Evolutionary conservation across 2,329 filamentous ascomycete species (phyloP).

Genomic region (Grosmannia huntii): DNA sequence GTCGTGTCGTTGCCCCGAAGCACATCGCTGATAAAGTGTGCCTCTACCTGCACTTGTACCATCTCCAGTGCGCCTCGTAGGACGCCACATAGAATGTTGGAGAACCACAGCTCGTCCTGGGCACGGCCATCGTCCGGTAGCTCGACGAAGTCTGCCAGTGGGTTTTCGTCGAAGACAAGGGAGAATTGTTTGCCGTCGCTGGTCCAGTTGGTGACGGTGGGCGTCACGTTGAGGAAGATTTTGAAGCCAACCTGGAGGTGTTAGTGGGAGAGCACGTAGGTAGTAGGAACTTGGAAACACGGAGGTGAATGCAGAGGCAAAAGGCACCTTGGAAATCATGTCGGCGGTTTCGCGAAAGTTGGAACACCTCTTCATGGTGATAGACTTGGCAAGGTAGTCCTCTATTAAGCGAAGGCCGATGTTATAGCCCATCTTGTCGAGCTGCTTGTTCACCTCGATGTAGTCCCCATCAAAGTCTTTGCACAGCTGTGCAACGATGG

Average conservation of each 20-base stretch:
- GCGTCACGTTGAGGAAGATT: slow-evolving; percentile 95
- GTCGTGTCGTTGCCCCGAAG: slow-evolving; percentile 89
- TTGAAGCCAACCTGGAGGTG: slow-evolving; percentile 81
- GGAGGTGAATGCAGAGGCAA: slow-evolving; percentile 2
- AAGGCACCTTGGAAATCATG: slow-evolving; percentile 72
- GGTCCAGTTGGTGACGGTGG: slow-evolving; percentile 89
- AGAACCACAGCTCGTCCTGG: slow-evolving; percentile 97
- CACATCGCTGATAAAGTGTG: slow-evolving; percentile 89
- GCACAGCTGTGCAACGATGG: slow-evolving; percentile 90
- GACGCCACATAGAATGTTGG: slow-evolving; percentile 91
- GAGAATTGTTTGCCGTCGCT: slow-evolving; percentile 95
- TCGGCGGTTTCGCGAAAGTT: slow-evolving; percentile 96
- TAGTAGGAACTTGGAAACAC: not conserved
- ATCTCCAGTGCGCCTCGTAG: slow-evolving; percentile 87
- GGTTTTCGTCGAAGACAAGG: slow-evolving; percentile 92
- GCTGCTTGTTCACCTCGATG: slow-evolving; percentile 87
- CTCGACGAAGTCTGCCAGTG: slow-evolving; percentile 93
- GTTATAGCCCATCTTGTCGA: slow-evolving; percentile 99
- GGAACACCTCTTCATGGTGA: slow-evolving; percentile 72
- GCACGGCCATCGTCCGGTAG: slow-evolving; percentile 89
- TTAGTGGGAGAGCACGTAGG: not conserved
- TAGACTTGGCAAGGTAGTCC: slow-evolving; percentile 93
- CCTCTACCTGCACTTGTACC: slow-evolving; percentile 99
- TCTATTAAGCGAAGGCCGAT: slow-evolving; percentile 93
- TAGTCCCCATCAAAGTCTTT: slow-evolving; percentile 95